Percentiles rank a stretch among this genome's conserved stretches.
These are phyloP conservation scores for Diaporthe vexans DNA, from an alignment of 2,329 filamentous ascomycete species.

Conservation along the genomic window DNA sequence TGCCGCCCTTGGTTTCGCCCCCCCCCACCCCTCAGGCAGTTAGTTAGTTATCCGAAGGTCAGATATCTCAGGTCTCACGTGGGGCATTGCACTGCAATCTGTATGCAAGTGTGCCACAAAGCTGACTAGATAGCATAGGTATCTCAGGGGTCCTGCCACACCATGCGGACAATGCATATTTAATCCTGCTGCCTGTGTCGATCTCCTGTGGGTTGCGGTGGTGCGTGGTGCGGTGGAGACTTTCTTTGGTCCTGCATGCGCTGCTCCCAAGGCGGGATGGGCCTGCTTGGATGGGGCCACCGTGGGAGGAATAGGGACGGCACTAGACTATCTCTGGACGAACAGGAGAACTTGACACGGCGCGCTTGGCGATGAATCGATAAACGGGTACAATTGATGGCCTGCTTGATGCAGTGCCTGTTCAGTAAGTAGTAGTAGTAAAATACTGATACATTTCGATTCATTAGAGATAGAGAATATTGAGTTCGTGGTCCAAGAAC, in stretches of 20 bases:
- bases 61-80: neutral
- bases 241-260: neutral
- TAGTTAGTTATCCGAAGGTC: too few relatives aligned
- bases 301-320: too few relatives aligned
- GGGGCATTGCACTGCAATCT: neutral
- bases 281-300: too few relatives aligned
- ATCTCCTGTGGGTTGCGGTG: slow-evolving; percentile 1
- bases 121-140: neutral
- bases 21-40: neutral
- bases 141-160: neutral
- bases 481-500: neutral
- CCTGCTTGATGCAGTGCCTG: neutral
- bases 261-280: neutral
- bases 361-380: neutral
- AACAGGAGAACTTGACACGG: neutral
- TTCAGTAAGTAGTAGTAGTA: neutral
- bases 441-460: neutral
- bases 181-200: slow-evolving; percentile 35
- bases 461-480: slow-evolving; percentile 28
- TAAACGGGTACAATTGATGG: too few relatives aligned
- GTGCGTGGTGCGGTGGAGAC: neutral
- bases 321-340: neutral
- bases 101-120: neutral
- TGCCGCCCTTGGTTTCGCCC: neutral
- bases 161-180: slow-evolving; percentile 16